Conservation (phyloP, 2,329 filamentous ascomycete species). For the Beauveria scarabaeidicola region DNA sequence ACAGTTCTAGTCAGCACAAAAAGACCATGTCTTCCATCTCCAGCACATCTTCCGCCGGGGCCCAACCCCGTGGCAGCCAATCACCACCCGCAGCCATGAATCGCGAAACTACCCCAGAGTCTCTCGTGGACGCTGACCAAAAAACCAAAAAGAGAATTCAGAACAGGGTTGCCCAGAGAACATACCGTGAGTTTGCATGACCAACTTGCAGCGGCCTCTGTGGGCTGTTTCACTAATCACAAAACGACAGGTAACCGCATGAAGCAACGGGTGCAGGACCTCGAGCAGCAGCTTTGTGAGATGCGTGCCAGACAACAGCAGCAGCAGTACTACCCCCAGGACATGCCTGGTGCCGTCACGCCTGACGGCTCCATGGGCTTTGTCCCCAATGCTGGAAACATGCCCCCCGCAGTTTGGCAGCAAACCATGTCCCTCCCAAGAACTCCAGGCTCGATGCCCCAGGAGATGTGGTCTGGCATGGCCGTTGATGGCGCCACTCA, state of each 20-base stretch:
- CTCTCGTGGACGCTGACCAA: slow-evolving; percentile 8
- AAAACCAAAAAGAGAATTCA: slow-evolving; percentile 27
- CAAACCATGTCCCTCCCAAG: slow-evolving; percentile 1
- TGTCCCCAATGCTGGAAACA: background rate
- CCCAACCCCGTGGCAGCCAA: slow-evolving; percentile 1
- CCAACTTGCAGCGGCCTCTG: background rate
- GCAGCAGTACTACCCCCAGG: slow-evolving; percentile 6
- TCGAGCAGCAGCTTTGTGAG: slow-evolving; percentile 12
- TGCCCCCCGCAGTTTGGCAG: slow-evolving; percentile 8
- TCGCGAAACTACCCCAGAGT: slow-evolving; percentile 3
- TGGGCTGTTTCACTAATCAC: background rate
- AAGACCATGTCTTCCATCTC: slow-evolving; percentile 9
- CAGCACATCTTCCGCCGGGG: slow-evolving; percentile 7
- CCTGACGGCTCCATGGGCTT: slow-evolving; percentile 9
- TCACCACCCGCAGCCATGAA: slow-evolving; percentile 6
- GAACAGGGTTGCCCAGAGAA: slow-evolving; percentile 23
- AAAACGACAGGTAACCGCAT: background rate
- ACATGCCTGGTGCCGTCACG: background rate
- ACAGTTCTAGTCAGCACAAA: slow-evolving; percentile 1
- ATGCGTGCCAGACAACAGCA: slow-evolving; percentile 12
- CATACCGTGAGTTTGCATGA: slow-evolving; percentile 21
- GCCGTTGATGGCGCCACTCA: background rate
- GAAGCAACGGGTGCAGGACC: slow-evolving; percentile 13
- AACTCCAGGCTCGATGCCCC: slow-evolving; percentile 4
- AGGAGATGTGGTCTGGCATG: slow-evolving; percentile 11